phyloP scores from a whole-genome alignment of 805 yeast genomes.

The Metschnikowia hibisci region DNA sequence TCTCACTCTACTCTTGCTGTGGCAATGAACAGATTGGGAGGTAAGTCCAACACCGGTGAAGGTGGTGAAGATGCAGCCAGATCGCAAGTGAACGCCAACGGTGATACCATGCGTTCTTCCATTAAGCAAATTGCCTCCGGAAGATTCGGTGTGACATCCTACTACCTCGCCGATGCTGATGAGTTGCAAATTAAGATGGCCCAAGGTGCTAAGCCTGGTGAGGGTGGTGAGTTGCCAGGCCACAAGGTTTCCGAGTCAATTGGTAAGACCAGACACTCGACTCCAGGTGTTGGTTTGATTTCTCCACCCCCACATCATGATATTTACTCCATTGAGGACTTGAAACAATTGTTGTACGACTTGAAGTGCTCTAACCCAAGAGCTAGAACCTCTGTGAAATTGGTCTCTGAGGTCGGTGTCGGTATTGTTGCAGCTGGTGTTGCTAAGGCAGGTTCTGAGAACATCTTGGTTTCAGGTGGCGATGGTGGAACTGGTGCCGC shows the following conservation, averaged over 20 bases:
- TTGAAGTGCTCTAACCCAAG: slow-evolving; percentile 96
- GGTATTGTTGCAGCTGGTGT: slow-evolving; percentile 99
- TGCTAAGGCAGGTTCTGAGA: slow-evolving; percentile 98
- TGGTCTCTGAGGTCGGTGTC: slow-evolving; percentile 97
- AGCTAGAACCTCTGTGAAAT: slow-evolving; percentile 93
- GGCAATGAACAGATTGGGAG: slow-evolving; percentile 97
- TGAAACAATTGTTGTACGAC: slow-evolving; percentile 94
- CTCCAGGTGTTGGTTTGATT: slow-evolving; percentile 93
- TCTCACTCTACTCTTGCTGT: slow-evolving; percentile 97
- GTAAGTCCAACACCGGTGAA: slow-evolving; percentile 97
- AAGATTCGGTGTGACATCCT: slow-evolving; percentile 95
- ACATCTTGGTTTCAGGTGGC: slow-evolving; percentile 91
- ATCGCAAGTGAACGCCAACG: slow-evolving; percentile 71
- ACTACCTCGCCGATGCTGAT: slow-evolving; percentile 92
- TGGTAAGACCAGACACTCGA: slow-evolving; percentile 94
- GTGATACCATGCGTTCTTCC: slow-evolving; percentile 98
- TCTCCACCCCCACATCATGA: slow-evolving; percentile 99
- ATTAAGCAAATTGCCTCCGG: slow-evolving; percentile 98
- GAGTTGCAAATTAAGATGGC: slow-evolving; percentile 98
- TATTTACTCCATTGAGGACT: slow-evolving; percentile 95
- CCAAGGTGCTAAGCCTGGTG: slow-evolving; percentile 99
- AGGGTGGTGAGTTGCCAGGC: slow-evolving; percentile 98
- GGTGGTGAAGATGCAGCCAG: slow-evolving; percentile 98
- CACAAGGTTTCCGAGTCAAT: slow-evolving; percentile 83
- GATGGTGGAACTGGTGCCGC: slow-evolving; percentile 99